Evolutionary conservation across 441 rosid species (phyloP).

Genomic region (Arabidopsis lyrata): DNA sequence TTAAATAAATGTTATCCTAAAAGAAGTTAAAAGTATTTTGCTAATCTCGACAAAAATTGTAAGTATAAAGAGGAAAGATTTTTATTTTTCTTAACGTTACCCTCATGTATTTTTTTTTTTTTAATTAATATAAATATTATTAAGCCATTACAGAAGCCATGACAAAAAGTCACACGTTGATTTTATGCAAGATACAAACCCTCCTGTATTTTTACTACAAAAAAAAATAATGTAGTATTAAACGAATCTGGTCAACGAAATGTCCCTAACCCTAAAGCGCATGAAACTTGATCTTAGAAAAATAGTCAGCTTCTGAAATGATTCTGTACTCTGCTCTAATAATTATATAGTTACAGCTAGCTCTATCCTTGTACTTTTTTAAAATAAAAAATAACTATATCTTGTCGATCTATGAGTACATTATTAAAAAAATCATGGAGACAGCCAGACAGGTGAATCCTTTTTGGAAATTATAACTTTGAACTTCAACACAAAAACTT

Average conservation of each 20-base stretch:
- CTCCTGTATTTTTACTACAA: background rate
- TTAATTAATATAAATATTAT: too few species aligned
- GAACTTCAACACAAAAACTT: background rate
- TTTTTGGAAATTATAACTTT: background rate
- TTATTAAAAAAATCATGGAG: conserved; percentile 16
- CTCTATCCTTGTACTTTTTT: conserved; percentile 40
- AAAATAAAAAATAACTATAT: conserved; percentile 25
- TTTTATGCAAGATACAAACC: too few species aligned
- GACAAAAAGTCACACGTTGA: too few species aligned
- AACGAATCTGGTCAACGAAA: conserved; percentile 41
- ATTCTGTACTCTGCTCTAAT: conserved; percentile 40
- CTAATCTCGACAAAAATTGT: too few species aligned
- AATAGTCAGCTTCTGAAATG: conserved; percentile 44
- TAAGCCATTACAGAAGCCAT: too few species aligned
- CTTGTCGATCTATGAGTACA: conserved; percentile 27
- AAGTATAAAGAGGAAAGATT: background rate
- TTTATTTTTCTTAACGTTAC: background rate
- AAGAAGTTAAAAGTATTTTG: background rate
- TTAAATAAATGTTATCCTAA: background rate
- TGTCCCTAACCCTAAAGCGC: conserved; percentile 16
- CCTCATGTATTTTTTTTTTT: background rate
- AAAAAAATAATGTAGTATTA: conserved; percentile 21
- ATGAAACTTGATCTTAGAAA: conserved; percentile 47
- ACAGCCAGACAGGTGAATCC: conserved; percentile 23
- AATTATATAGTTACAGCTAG: conserved; percentile 39